A percentile compares a stretch with the other conserved stretches of the same genome.
phyloP scores from a whole-genome alignment of 2,329 filamentous ascomycete species.

The Cladophialophora exuberans region DNA sequence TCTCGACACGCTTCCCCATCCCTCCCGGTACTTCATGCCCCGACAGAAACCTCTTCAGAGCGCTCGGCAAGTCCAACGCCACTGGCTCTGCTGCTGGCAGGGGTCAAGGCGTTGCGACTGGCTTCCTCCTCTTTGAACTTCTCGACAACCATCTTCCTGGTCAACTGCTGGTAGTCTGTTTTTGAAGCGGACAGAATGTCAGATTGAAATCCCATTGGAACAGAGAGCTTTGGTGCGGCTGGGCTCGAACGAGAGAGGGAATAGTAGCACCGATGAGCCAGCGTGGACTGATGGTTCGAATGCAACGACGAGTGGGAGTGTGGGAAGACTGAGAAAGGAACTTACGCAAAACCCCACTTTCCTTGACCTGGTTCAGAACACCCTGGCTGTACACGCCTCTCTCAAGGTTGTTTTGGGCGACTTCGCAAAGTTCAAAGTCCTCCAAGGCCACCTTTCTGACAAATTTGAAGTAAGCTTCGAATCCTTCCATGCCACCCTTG shows the following conservation, averaged over 20 bases:
- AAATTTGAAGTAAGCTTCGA: constrained; percentile 61
- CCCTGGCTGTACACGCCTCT: constrained; percentile 59
- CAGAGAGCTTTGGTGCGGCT: no score
- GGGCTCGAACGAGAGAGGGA: no score
- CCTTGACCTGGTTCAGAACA: constrained; percentile 59
- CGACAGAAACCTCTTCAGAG: constrained; percentile 22
- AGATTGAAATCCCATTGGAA: no score
- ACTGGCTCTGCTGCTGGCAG: constrained; percentile 19
- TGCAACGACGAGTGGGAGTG: neutral
- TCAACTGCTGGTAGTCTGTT: constrained; percentile 53
- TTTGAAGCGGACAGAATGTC: no score
- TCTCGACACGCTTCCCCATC: no score
- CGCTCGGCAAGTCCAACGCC: constrained; percentile 1
- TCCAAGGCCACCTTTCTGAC: constrained; percentile 60
- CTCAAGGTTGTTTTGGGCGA: constrained; percentile 58
- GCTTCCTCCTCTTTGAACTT: constrained; percentile 45
- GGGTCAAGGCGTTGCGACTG: constrained; percentile 23
- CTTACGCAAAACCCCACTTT: constrained; percentile 58
- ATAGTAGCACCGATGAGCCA: no score
- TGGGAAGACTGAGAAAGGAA: neutral
- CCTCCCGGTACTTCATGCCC: no score
- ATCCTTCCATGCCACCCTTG: constrained; percentile 49
- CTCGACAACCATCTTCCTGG: constrained; percentile 49
- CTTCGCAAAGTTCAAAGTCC: constrained; percentile 62
- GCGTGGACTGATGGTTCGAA: neutral